Evolutionary conservation across 2,329 filamentous ascomycete genomes (phyloP).

Genomic region (Teratosphaeria viscida): DNA sequence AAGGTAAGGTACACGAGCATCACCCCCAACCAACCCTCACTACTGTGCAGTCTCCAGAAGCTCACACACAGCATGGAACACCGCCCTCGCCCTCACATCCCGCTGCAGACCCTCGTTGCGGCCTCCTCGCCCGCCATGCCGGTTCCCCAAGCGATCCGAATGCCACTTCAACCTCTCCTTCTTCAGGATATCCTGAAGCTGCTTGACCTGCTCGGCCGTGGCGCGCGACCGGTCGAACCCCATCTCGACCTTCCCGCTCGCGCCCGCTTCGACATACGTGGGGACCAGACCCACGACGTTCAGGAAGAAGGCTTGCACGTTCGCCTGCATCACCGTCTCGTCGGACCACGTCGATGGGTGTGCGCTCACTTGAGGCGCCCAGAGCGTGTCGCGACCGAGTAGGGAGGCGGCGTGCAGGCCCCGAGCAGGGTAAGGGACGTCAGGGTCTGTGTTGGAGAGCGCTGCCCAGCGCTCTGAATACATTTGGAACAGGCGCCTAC

Average conservation of each 20-base stretch:
- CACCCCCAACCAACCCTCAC: neutral
- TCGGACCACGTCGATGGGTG: constrained; percentile 19
- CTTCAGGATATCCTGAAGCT: constrained; percentile 21
- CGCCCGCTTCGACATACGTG: constrained; percentile 13
- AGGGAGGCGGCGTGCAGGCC: constrained; percentile 17
- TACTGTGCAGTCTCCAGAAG: constrained; percentile 17
- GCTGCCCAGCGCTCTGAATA: constrained; percentile 21
- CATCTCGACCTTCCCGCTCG: constrained; percentile 13
- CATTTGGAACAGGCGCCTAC: constrained; percentile 14
- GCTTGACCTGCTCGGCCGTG: constrained; percentile 12
- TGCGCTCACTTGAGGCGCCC: constrained; percentile 13
- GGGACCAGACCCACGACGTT: constrained; percentile 16
- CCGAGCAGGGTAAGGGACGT: constrained; percentile 22
- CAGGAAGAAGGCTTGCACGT: constrained; percentile 23
- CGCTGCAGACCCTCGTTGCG: constrained; percentile 19
- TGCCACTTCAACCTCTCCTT: constrained; percentile 25
- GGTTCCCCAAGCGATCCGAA: constrained; percentile 21
- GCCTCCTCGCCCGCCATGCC: constrained; percentile 13
- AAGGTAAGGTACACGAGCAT: neutral
- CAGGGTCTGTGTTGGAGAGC: constrained; percentile 14
- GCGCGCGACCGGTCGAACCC: constrained; percentile 15
- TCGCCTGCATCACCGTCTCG: constrained; percentile 23
- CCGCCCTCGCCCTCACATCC: constrained; percentile 20
- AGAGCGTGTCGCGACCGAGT: constrained; percentile 15
- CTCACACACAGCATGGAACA: constrained; percentile 25